Conservation (phyloP, 371 early-diverging fungal species). For the Mortierella sp. region DNA sequence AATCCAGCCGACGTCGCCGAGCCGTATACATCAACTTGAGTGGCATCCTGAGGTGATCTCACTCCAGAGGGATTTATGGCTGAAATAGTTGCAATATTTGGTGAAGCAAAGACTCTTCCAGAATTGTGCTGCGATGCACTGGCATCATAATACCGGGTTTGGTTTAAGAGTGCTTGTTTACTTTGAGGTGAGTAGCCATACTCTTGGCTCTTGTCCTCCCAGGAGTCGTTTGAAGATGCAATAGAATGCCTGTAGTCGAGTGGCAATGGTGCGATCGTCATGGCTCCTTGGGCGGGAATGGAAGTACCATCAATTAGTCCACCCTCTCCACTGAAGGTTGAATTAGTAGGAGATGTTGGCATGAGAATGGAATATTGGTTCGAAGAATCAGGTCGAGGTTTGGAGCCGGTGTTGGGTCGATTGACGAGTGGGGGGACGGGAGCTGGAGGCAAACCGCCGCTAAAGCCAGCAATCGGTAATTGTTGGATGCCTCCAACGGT, state of each 20-base stretch:
- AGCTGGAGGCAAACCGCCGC: neutral
- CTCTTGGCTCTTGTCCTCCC: conserved; percentile 8
- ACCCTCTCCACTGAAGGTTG: conserved; percentile 7
- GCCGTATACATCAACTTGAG: conserved; percentile 6
- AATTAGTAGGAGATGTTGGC: conserved; percentile 21
- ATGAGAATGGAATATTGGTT: conserved; percentile 15
- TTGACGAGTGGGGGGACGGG: neutral
- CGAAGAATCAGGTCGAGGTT: conserved; percentile 9
- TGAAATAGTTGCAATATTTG: conserved; percentile 31
- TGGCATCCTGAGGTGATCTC: conserved; percentile 26
- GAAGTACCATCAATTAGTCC: conserved; percentile 18
- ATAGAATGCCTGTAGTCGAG: neutral
- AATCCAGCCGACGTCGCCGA: conserved; percentile 15
- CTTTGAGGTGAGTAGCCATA: conserved; percentile 28
- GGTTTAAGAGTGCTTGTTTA: conserved; percentile 23
- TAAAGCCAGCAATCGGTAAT: neutral
- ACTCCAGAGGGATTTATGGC: neutral
- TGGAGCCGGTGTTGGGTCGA: conserved; percentile 6
- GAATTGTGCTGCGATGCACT: conserved; percentile 5
- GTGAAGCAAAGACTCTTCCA: conserved; percentile 14
- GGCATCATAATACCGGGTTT: conserved; percentile 11
- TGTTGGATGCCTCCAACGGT: neutral
- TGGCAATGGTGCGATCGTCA: conserved; percentile 18
- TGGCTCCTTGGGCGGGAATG: conserved; percentile 13
- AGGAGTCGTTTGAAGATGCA: conserved; percentile 2